Conservation (phyloP, 371 early-diverging fungal genomes). For the Synchytrium microbalum region DNA sequence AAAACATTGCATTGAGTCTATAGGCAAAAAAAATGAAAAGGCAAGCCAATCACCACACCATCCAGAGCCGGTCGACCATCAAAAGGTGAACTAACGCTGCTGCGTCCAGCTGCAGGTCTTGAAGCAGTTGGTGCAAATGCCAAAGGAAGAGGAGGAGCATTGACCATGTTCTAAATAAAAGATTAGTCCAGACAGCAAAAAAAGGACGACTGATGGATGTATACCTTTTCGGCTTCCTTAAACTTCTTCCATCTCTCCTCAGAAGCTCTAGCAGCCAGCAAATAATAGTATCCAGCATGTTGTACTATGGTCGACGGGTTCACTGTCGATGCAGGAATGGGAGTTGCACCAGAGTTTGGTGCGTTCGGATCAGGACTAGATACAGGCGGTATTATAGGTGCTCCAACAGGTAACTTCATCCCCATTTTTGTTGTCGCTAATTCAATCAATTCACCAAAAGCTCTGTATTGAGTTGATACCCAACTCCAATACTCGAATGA, state of each 20-base stretch:
- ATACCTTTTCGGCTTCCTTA: constrained; percentile 16
- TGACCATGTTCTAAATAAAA: too few relatives aligned
- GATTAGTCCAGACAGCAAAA: too few relatives aligned
- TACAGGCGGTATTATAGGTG: constrained; percentile 1
- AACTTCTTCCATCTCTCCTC: constrained; percentile 53
- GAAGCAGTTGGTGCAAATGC: not conserved
- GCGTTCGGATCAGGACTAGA: constrained; percentile 2
- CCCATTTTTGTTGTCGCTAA: constrained; percentile 54
- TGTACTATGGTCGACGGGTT: constrained; percentile 50
- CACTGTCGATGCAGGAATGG: constrained; percentile 24
- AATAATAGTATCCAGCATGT: constrained; percentile 80
- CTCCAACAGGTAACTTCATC: constrained; percentile 32
- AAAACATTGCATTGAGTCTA: too few relatives aligned
- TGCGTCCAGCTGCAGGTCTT: not conserved
- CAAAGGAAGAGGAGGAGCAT: not conserved
- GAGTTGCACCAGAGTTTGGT: constrained; percentile 7
- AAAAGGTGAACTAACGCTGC: not conserved
- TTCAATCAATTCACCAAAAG: constrained; percentile 71
- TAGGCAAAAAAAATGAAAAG: too few relatives aligned
- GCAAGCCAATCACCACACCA: not conserved
- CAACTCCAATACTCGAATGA: constrained; percentile 81
- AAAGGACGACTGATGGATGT: too few relatives aligned
- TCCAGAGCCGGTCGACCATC: not conserved
- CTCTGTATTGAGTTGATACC: constrained; percentile 50
- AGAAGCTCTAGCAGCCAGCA: constrained; percentile 66